A percentile compares a stretch with the other conserved stretches of the same genome.
phyloP scores from a whole-genome alignment of 305 asterid genomes.

The Andrographis paniculata region DNA sequence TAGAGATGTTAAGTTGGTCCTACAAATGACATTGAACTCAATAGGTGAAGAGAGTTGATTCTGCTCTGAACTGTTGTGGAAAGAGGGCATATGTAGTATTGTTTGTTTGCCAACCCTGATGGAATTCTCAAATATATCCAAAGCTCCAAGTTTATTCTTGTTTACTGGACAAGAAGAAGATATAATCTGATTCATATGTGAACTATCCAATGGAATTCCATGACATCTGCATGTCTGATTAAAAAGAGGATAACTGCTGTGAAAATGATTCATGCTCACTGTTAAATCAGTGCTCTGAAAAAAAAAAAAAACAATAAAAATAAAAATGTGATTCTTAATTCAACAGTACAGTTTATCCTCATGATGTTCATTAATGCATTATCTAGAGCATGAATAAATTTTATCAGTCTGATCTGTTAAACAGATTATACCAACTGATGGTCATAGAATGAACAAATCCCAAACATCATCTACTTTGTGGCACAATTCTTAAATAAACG shows the following conservation, averaged over 20 bases:
- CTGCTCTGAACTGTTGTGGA: constrained; percentile 42
- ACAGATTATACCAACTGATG: neutral
- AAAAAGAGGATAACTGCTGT: constrained; percentile 15
- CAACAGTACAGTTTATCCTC: neutral
- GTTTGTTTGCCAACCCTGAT: constrained; percentile 68
- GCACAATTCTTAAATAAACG: neutral
- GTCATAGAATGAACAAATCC: neutral
- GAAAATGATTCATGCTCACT: constrained; percentile 12
- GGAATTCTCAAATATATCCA: constrained; percentile 60
- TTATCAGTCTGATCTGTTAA: constrained; percentile 3
- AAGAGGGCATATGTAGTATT: constrained; percentile 77
- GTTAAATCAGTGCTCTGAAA: constrained; percentile 16
- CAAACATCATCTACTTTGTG: neutral
- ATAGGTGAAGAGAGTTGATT: constrained; percentile 49
- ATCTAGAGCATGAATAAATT: constrained; percentile 9
- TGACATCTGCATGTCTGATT: constrained; percentile 89
- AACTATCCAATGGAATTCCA: constrained; percentile 57
- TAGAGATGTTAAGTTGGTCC: constrained; percentile 65
- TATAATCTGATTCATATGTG: constrained; percentile 23
- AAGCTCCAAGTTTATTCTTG: constrained; percentile 36
- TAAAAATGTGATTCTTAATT: constrained; percentile 9
- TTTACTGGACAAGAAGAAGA: constrained; percentile 55
- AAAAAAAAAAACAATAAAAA: constrained; percentile 11
- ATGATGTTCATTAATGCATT: constrained; percentile 11
- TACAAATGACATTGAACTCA: constrained; percentile 63